Evolutionary conservation across 2,329 filamentous ascomycete species (phyloP).

Genomic region (Epichloe scottii): DNA sequence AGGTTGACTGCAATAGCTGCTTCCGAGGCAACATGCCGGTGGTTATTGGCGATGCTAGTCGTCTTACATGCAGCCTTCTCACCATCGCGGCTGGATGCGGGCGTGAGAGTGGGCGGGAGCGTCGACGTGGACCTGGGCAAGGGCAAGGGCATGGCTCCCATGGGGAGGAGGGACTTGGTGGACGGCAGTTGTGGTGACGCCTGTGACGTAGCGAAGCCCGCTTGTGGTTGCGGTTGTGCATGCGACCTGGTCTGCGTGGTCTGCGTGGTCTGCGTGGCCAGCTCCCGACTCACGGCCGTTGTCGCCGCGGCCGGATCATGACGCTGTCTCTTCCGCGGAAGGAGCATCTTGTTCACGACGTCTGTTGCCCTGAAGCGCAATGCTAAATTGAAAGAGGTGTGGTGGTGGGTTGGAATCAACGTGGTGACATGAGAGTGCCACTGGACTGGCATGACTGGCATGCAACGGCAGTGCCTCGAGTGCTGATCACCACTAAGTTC

Average conservation of each 20-base stretch:
- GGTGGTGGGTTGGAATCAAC: background rate
- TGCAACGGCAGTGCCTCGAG: background rate
- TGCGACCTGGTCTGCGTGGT: conserved; percentile 6
- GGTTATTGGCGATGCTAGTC: background rate
- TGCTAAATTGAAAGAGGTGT: too few relatives aligned
- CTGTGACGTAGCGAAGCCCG: conserved; percentile 1
- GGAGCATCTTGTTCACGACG: conserved; percentile 15
- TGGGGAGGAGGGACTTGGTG: background rate
- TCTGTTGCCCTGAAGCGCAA: background rate
- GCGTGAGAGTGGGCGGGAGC: background rate
- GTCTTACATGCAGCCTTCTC: background rate
- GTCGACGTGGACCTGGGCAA: background rate
- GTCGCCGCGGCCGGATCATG: conserved; percentile 15
- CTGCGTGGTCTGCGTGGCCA: conserved; percentile 8
- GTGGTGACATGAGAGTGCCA: background rate
- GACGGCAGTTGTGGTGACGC: background rate
- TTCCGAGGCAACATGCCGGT: background rate
- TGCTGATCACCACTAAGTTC: too few relatives aligned
- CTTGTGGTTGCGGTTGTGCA: background rate
- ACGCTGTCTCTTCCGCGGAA: conserved; percentile 22
- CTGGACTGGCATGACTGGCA: conserved; percentile 1
- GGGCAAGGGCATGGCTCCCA: background rate
- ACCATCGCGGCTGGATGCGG: background rate
- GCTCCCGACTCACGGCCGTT: conserved; percentile 9
- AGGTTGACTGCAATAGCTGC: background rate